A percentile compares a stretch with the other conserved stretches of the same genome.
These are phyloP conservation scores for Acidomyces sp. DNA, from an alignment of 495 filamentous ascomycete genomes.

Conservation along the genomic window DNA sequence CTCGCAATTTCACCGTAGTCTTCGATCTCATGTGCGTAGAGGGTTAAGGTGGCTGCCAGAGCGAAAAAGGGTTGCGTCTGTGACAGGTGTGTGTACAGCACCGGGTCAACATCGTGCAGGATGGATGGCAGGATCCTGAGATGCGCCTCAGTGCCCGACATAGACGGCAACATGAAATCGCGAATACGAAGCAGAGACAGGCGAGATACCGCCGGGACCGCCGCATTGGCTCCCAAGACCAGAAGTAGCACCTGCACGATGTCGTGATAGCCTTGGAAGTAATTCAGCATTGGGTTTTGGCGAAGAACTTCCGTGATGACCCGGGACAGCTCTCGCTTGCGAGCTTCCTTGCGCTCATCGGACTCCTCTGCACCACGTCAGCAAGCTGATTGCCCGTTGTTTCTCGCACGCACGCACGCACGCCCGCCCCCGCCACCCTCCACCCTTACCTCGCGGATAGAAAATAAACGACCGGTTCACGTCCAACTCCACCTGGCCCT, in stretches of 20 bases:
- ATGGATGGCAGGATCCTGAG: slow-evolving; percentile 75
- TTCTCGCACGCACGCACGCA: too few species aligned
- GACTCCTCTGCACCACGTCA: slow-evolving; percentile 26
- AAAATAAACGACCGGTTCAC: slow-evolving; percentile 95
- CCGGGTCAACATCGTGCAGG: slow-evolving; percentile 51
- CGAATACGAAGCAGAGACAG: slow-evolving; percentile 81
- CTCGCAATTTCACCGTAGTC: slow-evolving; percentile 76
- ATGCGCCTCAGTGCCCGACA: slow-evolving; percentile 69
- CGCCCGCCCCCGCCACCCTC: too few species aligned
- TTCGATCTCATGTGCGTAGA: slow-evolving; percentile 93
- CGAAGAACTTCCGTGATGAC: slow-evolving; percentile 68
- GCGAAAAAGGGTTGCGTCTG: slow-evolving; percentile 82
- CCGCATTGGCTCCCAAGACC: slow-evolving; percentile 51
- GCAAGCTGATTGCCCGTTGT: too few species aligned
- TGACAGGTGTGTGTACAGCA: slow-evolving; percentile 57
- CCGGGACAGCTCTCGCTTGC: slow-evolving; percentile 58
- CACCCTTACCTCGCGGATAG: slow-evolving; percentile 67
- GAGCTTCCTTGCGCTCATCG: slow-evolving; percentile 45
- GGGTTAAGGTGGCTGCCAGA: slow-evolving; percentile 72
- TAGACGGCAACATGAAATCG: slow-evolving; percentile 91
- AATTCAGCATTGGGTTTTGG: slow-evolving; percentile 71
- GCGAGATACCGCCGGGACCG: slow-evolving; percentile 49
- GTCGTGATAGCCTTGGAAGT: slow-evolving; percentile 98
- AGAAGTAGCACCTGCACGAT: slow-evolving; percentile 94
- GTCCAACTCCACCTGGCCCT: slow-evolving; percentile 79